Evolutionary conservation across 2,329 filamentous ascomycete genomes (phyloP), one percentile per base, ranked within the genome.

Genomic region (Fusarium graminum): DNA sequence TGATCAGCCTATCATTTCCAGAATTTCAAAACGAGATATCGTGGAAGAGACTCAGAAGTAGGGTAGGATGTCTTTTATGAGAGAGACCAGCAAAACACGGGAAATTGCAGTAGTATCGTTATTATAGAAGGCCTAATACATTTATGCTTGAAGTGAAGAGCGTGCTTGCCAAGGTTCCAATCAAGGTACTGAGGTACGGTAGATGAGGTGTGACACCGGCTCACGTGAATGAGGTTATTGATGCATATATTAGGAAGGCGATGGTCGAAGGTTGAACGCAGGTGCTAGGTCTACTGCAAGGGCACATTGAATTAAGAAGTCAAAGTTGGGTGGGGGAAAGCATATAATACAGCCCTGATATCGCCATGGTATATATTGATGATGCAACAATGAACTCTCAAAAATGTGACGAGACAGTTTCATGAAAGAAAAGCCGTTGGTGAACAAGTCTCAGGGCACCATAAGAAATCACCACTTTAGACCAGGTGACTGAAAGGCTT

Each of bases 1-100:
- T 9, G 30, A 57, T 44, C 26, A 39, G 26, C 14, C 19, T 30
- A n/a, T 29, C 49, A 28, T 26, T 36, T 52, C 42, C 50, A 56
- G 42, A 45, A 44, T 32, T 28, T 54, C 26, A 39, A 59, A 39
- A 46, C 19, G 34, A 26, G 25, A 46, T 30, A 12, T 36, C 14
- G 19, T 36, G 45, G 9, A 7, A 7, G 16, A 36, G 16, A 17
- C 16, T 40, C 39, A 12, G 29, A 28, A 19, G 19, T 2, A 19
- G 26, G n/a, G 25, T 14, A 25, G n/a, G 36, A 17, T 16, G 38
- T 45, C 17, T 22, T 22, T 22, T 22, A 6, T 22, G 22, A 22
- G 22, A 22, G 22, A 22, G 22, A 6, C 22, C 22, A 22, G 22
- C 22, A 22, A 22, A 34, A 34, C 6, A 34, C 14, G 32, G 32